Conservation (phyloP, 2,329 filamentous ascomycete species). For the Neofusicoccum sp. region DNA sequence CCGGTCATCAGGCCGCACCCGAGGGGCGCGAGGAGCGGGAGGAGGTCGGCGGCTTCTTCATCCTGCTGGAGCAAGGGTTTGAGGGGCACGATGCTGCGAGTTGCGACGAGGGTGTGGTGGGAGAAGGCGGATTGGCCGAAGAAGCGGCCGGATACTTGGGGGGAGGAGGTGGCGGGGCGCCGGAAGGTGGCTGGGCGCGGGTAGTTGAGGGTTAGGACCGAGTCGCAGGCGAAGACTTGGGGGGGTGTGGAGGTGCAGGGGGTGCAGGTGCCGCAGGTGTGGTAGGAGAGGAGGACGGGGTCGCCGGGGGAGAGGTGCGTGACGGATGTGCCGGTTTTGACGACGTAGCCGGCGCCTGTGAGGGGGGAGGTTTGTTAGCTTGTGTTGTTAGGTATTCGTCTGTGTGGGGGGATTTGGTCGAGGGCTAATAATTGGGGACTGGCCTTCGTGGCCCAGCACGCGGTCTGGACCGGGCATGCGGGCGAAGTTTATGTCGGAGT, state of each 20-base stretch:
- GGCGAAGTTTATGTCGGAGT: constrained; percentile 51
- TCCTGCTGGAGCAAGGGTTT: constrained; percentile 7
- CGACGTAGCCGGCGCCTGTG: constrained; percentile 43
- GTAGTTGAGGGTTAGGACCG: not conserved
- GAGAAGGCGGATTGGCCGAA: constrained; percentile 25
- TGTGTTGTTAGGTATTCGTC: no score
- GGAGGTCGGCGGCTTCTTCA: constrained; percentile 29
- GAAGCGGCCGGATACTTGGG: constrained; percentile 17
- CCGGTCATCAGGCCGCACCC: constrained; percentile 50
- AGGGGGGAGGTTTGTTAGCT: not conserved
- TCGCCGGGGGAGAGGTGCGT: constrained; percentile 43
- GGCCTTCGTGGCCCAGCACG: constrained; percentile 55
- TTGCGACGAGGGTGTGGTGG: constrained; percentile 18
- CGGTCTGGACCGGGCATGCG: constrained; percentile 29
- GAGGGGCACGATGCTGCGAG: constrained; percentile 16
- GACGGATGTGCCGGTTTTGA: constrained; percentile 39
- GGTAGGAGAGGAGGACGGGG: constrained; percentile 38
- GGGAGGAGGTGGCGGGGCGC: not conserved
- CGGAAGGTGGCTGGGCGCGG: not conserved
- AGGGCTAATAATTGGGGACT: not conserved
- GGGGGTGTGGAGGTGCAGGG: not conserved
- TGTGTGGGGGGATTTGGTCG: not conserved
- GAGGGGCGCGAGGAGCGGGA: constrained; percentile 45
- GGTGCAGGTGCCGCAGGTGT: not conserved
- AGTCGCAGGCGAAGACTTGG: not conserved